Conservation (phyloP, 2,329 filamentous ascomycete genomes). For the Fusarium sp. region DNA sequence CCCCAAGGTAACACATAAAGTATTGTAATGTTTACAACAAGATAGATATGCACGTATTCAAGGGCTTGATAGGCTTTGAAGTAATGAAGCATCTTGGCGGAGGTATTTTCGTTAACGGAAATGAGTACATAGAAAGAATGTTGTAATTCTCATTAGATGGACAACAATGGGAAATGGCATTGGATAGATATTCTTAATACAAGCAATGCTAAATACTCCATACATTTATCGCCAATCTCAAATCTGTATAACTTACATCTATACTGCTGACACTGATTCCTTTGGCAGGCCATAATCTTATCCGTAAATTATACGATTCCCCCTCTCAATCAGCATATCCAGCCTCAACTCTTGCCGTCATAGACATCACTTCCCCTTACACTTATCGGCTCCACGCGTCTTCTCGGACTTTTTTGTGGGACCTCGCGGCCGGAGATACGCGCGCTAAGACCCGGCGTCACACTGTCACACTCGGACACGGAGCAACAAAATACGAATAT, state of each 20-base stretch:
- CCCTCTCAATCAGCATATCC: neutral
- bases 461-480: neutral
- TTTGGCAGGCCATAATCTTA: neutral
- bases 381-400: neutral
- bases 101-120: neutral
- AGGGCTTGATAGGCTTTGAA: neutral
- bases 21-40: neutral
- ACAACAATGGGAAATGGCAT: neutral
- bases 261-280: neutral
- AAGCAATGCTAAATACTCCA: neutral
- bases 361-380: neutral
- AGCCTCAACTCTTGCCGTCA: neutral
- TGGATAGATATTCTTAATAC: neutral
- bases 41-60: neutral
- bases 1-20: neutral
- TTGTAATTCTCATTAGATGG: neutral
- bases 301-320: neutral
- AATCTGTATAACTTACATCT: neutral
- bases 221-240: neutral
- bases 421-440: constrained; percentile 23
- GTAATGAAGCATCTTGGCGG: neutral
- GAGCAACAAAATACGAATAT: neutral
- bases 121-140: neutral
- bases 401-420: constrained; percentile 3
- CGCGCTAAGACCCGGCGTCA: neutral